A percentile compares a stretch with the other conserved stretches of the same genome.
Conservation (phyloP, 2,329 filamentous ascomycete genomes). For the Fusarium sarcochroum region DNA sequence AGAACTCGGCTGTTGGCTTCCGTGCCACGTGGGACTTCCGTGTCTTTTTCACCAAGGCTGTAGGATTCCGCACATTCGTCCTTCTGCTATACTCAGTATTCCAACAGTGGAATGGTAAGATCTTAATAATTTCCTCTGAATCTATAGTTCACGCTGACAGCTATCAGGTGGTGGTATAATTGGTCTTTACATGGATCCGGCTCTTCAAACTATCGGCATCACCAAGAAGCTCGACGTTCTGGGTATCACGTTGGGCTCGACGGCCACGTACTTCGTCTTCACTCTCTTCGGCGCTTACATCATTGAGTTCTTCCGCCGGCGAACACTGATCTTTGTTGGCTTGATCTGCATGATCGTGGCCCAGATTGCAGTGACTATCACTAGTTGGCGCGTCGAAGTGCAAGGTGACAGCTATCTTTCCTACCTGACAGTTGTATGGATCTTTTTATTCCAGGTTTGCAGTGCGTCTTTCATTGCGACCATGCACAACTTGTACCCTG, state of each 20-base stretch:
- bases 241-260: conserved; percentile 40
- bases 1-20: conserved; percentile 29
- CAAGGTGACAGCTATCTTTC: conserved; percentile 14
- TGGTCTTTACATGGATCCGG: conserved; percentile 39
- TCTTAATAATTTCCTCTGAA: background rate
- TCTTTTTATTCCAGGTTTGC: conserved; percentile 44
- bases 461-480: conserved; percentile 45
- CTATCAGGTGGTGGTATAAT: conserved; percentile 27
- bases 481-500: conserved; percentile 45
- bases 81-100: conserved; percentile 40
- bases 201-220: conserved; percentile 37
- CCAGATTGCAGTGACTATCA: conserved; percentile 43
- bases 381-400: conserved; percentile 32
- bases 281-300: conserved; percentile 42
- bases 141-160: background rate
- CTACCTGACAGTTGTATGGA: conserved; percentile 40
- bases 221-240: conserved; percentile 32
- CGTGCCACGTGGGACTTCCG: conserved; percentile 40
- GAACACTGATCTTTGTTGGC: conserved; percentile 41
- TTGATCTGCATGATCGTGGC: conserved; percentile 37
- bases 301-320: conserved; percentile 38
- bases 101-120: conserved; percentile 41
- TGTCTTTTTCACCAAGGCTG: conserved; percentile 40
- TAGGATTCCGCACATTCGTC: conserved; percentile 29
- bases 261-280: conserved; percentile 44